Percentiles rank a stretch among this genome's conserved stretches.
Evolutionary conservation across 805 yeast species (phyloP).

Genomic region (Saturnispora ahearnii): DNA sequence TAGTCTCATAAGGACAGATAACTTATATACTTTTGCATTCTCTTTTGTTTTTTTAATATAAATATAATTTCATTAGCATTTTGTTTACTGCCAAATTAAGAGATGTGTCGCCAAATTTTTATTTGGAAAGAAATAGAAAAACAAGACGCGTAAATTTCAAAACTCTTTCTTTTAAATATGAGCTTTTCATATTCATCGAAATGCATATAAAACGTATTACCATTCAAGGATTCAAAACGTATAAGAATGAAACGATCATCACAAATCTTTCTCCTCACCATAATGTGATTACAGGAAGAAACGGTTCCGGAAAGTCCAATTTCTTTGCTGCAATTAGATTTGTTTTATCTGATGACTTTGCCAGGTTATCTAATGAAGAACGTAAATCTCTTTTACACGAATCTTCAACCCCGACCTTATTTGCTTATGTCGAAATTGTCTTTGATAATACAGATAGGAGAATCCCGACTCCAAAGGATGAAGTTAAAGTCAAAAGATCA

Average conservation of each 20-base stretch:
- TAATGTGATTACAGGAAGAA: slow-evolving; percentile 84
- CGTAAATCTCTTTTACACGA: slow-evolving; percentile 83
- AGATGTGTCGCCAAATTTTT: neutral
- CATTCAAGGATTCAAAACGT: slow-evolving; percentile 91
- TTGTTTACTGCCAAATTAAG: neutral
- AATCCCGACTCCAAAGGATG: slow-evolving; percentile 60
- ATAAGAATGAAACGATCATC: slow-evolving; percentile 70
- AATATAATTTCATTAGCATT: neutral
- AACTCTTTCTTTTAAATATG: neutral
- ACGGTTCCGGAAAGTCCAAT: slow-evolving; percentile 96
- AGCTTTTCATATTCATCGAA: neutral
- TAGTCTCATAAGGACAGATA: neutral
- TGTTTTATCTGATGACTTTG: slow-evolving; percentile 83
- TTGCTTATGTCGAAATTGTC: slow-evolving; percentile 84
- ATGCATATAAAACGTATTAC: slow-evolving; percentile 35
- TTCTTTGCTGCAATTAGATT: slow-evolving; percentile 92
- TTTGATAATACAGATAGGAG: slow-evolving; percentile 76
- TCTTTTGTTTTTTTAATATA: neutral
- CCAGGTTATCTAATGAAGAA: slow-evolving; percentile 75
- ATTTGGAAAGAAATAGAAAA: neutral
- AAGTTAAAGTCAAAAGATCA: slow-evolving; percentile 73
- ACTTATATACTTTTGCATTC: neutral
- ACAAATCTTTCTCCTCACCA: slow-evolving; percentile 71
- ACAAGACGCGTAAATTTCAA: slow-evolving; percentile 3
- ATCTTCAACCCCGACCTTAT: slow-evolving; percentile 83